phyloP scores from a whole-genome alignment of 1,284 basidiomycete species.

The Puccinia polysora region DNA sequence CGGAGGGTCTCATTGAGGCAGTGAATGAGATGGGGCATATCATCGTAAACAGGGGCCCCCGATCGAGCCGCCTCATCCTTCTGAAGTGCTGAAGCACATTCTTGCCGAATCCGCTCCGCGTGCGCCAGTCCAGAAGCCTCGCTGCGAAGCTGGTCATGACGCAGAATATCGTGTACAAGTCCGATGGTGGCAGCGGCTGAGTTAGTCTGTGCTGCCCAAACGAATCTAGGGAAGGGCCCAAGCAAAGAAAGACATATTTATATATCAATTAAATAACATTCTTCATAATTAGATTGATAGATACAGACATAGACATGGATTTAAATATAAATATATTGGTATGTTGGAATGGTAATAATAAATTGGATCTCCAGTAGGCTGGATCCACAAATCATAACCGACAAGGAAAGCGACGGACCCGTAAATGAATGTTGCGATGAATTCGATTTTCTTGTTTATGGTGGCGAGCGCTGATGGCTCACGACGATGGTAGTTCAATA shows the following conservation, averaged over 20 bases:
- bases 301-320: no score
- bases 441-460: constrained; percentile 32
- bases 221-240: constrained; percentile 18
- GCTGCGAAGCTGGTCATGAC: constrained; percentile 13
- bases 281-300: no score
- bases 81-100: constrained; percentile 4
- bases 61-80: neutral
- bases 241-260: no score
- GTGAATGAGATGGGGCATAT: constrained; percentile 30
- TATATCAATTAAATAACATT: no score
- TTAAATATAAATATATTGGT: no score
- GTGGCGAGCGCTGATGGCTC: constrained; percentile 3
- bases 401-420: constrained; percentile 17
- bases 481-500: constrained; percentile 22
- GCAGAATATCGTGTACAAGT: constrained; percentile 32
- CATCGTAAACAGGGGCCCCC: neutral
- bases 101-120: constrained; percentile 7
- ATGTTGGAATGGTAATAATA: no score
- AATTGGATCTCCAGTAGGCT: neutral
- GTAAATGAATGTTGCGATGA: constrained; percentile 35
- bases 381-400: neutral
- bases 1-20: constrained; percentile 42
- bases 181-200: constrained; percentile 41
- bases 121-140: neutral
- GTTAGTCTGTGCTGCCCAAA: constrained; percentile 43